phyloP scores from a whole-genome alignment of 2,329 filamentous ascomycete genomes.

The Beauveria pseudobassiana region DNA sequence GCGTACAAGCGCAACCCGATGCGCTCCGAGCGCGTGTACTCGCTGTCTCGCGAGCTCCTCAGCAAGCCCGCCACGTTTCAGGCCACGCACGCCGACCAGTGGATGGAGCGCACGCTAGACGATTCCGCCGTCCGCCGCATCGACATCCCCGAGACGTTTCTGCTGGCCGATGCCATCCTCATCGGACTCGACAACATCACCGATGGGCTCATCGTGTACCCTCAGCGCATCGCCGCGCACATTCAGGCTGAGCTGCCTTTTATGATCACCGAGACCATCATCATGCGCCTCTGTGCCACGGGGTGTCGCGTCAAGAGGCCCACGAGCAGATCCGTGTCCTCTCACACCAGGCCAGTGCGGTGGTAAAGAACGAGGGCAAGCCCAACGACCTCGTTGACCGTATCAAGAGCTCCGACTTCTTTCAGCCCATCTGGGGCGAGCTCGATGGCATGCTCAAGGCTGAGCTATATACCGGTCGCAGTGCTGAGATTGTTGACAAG shows the following conservation, averaged over 20 bases:
- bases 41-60: constrained; percentile 38
- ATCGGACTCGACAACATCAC: constrained; percentile 62
- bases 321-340: constrained; percentile 85
- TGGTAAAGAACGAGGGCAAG: constrained; percentile 53
- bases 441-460: constrained; percentile 61
- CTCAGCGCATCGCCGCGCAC: constrained; percentile 58
- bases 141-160: constrained; percentile 58
- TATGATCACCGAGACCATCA: constrained; percentile 63
- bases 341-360: constrained; percentile 63
- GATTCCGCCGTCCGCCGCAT: constrained; percentile 65
- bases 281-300: constrained; percentile 68
- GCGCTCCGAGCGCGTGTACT: constrained; percentile 40
- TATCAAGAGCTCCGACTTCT: constrained; percentile 66
- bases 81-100: constrained; percentile 26
- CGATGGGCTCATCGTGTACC: constrained; percentile 70
- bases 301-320: constrained; percentile 67
- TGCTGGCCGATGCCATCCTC: constrained; percentile 61
- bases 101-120: constrained; percentile 66
- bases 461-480: constrained; percentile 42
- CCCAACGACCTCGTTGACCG: constrained; percentile 76
- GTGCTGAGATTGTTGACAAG: constrained; percentile 36
- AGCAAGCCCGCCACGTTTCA: constrained; percentile 28
- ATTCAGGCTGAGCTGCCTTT: constrained; percentile 77
- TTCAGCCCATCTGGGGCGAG: constrained; percentile 62
- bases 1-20: constrained; percentile 43